These are phyloP conservation scores for Nemania abortiva DNA, from an alignment of 2,329 filamentous ascomycete species.

Conservation along the genomic window DNA sequence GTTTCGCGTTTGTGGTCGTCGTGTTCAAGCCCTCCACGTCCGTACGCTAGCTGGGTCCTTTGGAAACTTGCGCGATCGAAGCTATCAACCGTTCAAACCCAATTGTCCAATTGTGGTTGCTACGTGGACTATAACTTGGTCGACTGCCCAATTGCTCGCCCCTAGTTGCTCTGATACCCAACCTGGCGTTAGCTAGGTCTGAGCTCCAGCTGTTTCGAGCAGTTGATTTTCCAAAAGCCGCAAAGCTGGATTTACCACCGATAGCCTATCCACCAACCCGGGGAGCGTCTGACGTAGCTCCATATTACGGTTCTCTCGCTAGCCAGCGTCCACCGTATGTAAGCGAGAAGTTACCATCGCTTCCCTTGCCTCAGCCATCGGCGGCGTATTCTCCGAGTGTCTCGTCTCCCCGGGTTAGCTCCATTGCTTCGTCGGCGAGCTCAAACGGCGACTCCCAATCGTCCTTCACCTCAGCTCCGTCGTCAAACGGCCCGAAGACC, in stretches of 20 bases:
- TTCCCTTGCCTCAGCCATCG: constrained; percentile 76
- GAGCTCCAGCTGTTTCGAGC: constrained; percentile 34
- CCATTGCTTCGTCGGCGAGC: constrained; percentile 72
- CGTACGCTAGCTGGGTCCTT: no score
- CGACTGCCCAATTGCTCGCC: background rate
- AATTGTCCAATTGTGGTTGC: no score
- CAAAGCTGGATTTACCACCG: constrained; percentile 94
- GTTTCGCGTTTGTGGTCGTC: constrained; percentile 18
- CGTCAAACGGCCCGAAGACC: constrained; percentile 77
- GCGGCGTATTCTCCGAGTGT: constrained; percentile 78
- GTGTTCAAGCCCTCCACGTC: background rate
- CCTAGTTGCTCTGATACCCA: constrained; percentile 27
- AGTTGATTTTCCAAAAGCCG: constrained; percentile 67
- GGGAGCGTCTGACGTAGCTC: constrained; percentile 75
- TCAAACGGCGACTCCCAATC: constrained; percentile 66
- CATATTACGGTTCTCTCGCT: constrained; percentile 77
- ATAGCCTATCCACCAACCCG: constrained; percentile 85
- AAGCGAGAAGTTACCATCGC: constrained; percentile 78
- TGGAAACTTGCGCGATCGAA: no score
- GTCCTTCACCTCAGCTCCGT: constrained; percentile 66
- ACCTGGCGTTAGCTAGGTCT: constrained; percentile 35
- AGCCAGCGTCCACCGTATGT: constrained; percentile 74
- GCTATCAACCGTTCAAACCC: no score
- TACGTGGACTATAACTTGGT: background rate
- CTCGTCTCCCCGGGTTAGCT: constrained; percentile 81